Evolutionary conservation across 2,329 filamentous ascomycete species (phyloP).

Genomic region (Aureobasidium lini): DNA sequence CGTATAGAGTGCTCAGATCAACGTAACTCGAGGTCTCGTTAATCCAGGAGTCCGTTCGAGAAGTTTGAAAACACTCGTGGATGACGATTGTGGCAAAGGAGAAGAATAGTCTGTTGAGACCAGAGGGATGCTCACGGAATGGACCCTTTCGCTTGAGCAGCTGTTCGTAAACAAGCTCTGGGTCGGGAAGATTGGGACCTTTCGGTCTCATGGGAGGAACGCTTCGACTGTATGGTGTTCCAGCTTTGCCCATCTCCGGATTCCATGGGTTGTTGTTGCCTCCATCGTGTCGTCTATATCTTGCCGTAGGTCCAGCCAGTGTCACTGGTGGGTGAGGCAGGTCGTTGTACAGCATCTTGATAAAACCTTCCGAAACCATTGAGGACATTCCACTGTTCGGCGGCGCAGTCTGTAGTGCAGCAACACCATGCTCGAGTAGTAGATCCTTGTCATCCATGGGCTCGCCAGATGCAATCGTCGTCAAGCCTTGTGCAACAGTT

Average conservation of each 20-base stretch:
- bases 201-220: constrained; percentile 42
- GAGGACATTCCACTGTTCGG: constrained; percentile 42
- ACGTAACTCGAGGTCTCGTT: constrained; percentile 43
- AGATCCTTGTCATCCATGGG: constrained; percentile 42
- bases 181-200: constrained; percentile 42
- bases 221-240: constrained; percentile 38
- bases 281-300: constrained; percentile 40
- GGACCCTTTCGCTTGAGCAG: constrained; percentile 35
- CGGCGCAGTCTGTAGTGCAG: constrained; percentile 46
- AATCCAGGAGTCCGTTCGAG: constrained; percentile 33
- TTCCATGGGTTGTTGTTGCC: constrained; percentile 42
- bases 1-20: constrained; percentile 41
- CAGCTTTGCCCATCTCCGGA: constrained; percentile 48
- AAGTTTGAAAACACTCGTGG: constrained; percentile 42
- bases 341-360: constrained; percentile 47
- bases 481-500: constrained; percentile 35
- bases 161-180: constrained; percentile 41
- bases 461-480: constrained; percentile 37
- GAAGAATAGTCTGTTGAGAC: constrained; percentile 40
- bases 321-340: constrained; percentile 45
- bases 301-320: constrained; percentile 38
- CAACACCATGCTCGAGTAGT: constrained; percentile 44
- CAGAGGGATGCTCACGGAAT: constrained; percentile 39
- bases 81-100: constrained; percentile 43
- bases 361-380: constrained; percentile 44